Percentiles rank a stretch among this genome's conserved stretches.
These are phyloP conservation scores for Sanghuangporus baumii DNA, from an alignment of 1,284 basidiomycete species.

Conservation along the genomic window DNA sequence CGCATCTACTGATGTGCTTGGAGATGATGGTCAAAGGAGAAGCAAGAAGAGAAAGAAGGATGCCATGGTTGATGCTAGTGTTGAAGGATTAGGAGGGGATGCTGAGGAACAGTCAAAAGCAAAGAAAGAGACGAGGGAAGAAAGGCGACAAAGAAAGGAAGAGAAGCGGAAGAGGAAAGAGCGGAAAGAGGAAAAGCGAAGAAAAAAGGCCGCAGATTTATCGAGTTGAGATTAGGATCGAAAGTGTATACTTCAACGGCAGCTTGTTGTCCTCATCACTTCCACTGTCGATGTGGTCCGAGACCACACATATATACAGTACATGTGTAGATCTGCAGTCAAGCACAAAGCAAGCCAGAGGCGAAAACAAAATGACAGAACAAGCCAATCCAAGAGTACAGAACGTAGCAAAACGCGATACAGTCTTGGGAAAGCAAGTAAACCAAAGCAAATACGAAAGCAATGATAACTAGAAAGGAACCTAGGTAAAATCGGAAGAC, in stretches of 20 bases:
- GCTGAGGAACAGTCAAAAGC: background rate
- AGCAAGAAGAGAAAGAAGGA: background rate
- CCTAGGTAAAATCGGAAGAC: background rate
- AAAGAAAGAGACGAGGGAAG: background rate
- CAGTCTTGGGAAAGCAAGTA: background rate
- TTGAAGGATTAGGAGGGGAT: background rate
- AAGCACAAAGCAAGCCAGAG: background rate
- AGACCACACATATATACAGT: no score
- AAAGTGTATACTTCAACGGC: background rate
- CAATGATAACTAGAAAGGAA: background rate
- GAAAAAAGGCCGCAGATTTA: background rate
- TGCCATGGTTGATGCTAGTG: background rate
- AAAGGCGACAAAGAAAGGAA: slow-evolving; percentile 2
- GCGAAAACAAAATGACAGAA: background rate
- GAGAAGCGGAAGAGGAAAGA: slow-evolving; percentile 6
- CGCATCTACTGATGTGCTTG: background rate
- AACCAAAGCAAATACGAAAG: background rate
- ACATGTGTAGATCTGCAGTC: no score
- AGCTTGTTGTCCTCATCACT: background rate
- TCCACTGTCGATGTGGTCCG: no score
- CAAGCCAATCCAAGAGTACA: background rate
- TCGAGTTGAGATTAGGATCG: background rate
- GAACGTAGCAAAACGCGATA: background rate
- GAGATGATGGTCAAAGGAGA: background rate
- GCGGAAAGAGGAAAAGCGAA: background rate